Evolutionary conservation across 2,329 filamentous ascomycete species (phyloP).

Genomic region (Diaporthe vaccinii): DNA sequence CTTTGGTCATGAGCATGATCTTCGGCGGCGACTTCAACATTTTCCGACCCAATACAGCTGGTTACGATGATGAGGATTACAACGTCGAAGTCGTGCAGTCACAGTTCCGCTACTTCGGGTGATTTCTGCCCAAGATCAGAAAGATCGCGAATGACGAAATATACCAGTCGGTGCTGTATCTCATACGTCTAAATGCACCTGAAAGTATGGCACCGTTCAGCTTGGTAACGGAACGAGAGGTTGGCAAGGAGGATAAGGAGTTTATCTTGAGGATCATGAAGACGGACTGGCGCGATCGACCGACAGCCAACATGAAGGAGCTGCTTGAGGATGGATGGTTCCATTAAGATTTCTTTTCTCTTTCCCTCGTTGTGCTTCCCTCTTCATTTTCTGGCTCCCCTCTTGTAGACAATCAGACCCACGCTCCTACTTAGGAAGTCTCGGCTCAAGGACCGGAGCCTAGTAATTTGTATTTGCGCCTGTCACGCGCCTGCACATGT

Average conservation of each 20-base stretch:
- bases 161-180: slow-evolving; percentile 5
- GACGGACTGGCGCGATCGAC: slow-evolving; percentile 47
- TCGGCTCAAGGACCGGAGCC: too few species aligned
- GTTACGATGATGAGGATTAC: slow-evolving; percentile 30
- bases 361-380: too few species aligned
- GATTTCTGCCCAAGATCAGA: background rate
- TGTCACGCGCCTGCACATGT: too few species aligned
- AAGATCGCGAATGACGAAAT: slow-evolving; percentile 7
- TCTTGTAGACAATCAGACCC: too few species aligned
- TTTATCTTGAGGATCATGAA: slow-evolving; percentile 48
- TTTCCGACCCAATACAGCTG: slow-evolving; percentile 16
- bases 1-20: slow-evolving; percentile 24
- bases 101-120: slow-evolving; percentile 31
- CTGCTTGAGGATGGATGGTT: slow-evolving; percentile 47
- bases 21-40: slow-evolving; percentile 30
- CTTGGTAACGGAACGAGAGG: slow-evolving; percentile 41
- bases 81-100: slow-evolving; percentile 25
- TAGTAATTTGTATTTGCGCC: too few species aligned
- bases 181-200: slow-evolving; percentile 20
- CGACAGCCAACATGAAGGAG: slow-evolving; percentile 46
- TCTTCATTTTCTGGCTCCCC: too few species aligned
- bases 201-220: slow-evolving; percentile 45
- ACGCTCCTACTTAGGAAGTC: too few species aligned
- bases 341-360: slow-evolving; percentile 32
- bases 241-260: slow-evolving; percentile 44